These are phyloP conservation scores for Aureobasidium zeae DNA, from an alignment of 2,329 filamentous ascomycete genomes.

Conservation along the genomic window DNA sequence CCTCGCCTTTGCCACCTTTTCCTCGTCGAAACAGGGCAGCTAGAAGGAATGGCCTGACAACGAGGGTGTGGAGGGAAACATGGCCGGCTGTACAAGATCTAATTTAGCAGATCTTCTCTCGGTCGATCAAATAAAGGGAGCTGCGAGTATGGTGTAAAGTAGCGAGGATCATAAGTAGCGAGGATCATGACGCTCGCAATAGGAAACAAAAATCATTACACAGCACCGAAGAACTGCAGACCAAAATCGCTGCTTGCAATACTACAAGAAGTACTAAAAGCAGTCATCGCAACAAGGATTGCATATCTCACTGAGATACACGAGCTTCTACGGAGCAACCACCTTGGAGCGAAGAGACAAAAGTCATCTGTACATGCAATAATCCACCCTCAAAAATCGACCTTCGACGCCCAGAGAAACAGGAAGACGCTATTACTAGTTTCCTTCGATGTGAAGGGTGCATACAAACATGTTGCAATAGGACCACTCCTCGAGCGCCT, in stretches of 20 bases:
- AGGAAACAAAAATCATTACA: conserved; percentile 22
- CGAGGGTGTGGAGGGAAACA: too few species aligned
- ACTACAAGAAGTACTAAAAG: conserved; percentile 26
- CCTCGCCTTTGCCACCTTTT: too few species aligned
- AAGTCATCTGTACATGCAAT: conserved; percentile 30
- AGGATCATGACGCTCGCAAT: conserved; percentile 23
- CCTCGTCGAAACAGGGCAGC: conserved; percentile 16
- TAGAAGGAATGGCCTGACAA: too few species aligned
- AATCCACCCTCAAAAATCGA: conserved; percentile 24
- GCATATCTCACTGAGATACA: conserved; percentile 25
- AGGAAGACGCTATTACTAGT: conserved; percentile 28
- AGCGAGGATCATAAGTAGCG: too few species aligned
- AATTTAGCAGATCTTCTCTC: too few species aligned
- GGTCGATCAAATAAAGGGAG: conserved; percentile 20
- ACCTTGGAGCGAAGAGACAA: conserved; percentile 32
- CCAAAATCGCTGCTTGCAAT: conserved; percentile 24
- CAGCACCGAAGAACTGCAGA: conserved; percentile 24
- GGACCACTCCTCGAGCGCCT: conserved; percentile 18
- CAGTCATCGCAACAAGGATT: conserved; percentile 27
- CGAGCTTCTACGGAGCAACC: conserved; percentile 27
- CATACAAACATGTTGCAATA: conserved; percentile 33
- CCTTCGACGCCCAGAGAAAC: conserved; percentile 25
- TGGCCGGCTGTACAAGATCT: conserved; percentile 20
- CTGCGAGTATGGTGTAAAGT: conserved; percentile 22
- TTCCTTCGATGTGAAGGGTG: conserved; percentile 35